Conservation (phyloP, 1,284 basidiomycete species). For the Hypsizygus ulmarius region DNA sequence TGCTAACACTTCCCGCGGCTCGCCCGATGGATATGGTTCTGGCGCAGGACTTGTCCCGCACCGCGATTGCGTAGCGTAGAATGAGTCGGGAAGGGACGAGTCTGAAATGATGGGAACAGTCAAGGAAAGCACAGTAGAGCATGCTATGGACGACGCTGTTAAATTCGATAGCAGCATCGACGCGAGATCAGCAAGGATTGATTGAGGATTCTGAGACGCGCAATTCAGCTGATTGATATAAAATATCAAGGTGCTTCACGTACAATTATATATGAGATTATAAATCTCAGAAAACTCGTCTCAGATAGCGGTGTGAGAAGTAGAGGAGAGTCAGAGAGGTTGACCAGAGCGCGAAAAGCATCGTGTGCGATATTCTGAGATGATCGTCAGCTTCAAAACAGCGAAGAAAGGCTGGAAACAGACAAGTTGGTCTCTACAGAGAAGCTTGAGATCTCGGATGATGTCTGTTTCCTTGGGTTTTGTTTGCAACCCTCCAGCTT, state of each 20-base stretch:
- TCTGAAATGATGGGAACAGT: slow-evolving; percentile 64
- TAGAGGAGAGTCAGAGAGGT: slow-evolving; percentile 84
- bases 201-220: slow-evolving; percentile 71
- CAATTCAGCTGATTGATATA: slow-evolving; percentile 2
- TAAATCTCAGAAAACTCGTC: slow-evolving; percentile 73
- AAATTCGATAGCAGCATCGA: slow-evolving; percentile 97
- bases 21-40: slow-evolving; percentile 57
- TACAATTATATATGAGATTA: slow-evolving; percentile 91
- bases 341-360: slow-evolving; percentile 92
- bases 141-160: slow-evolving; percentile 74
- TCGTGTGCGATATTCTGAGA: slow-evolving; percentile 87
- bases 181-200: slow-evolving; percentile 90
- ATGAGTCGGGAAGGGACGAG: slow-evolving; percentile 38
- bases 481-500: slow-evolving; percentile 51
- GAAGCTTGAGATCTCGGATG: slow-evolving; percentile 73
- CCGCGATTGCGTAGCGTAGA: slow-evolving; percentile 73
- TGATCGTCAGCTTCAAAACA: slow-evolving; percentile 1
- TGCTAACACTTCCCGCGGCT: slow-evolving; percentile 57
- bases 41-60: slow-evolving; percentile 69
- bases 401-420: slow-evolving; percentile 15
- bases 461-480: slow-evolving; percentile 65
- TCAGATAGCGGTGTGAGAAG: slow-evolving; percentile 74
- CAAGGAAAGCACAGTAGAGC: slow-evolving; percentile 65
- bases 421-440: slow-evolving; percentile 86
- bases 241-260: slow-evolving; percentile 30